These are phyloP conservation scores for Claviceps humidiphila DNA, from an alignment of 2,329 filamentous ascomycete species.

Conservation along the genomic window DNA sequence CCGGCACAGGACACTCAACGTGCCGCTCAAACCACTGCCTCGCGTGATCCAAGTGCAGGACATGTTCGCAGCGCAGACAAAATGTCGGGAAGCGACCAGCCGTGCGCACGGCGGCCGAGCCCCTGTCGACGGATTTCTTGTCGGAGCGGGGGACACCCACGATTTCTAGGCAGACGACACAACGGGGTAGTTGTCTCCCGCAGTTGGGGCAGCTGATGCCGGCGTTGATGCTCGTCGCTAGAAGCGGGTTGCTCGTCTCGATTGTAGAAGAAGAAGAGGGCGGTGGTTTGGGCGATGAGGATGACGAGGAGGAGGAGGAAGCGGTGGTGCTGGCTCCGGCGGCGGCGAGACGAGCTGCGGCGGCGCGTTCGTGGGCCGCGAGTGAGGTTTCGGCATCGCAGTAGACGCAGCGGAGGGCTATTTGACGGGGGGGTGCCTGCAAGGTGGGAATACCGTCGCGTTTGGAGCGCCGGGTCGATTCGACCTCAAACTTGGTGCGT, in stretches of 20 bases:
- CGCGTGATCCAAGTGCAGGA: slow-evolving; percentile 54
- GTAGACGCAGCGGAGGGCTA: slow-evolving; percentile 64
- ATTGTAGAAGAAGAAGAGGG: slow-evolving; percentile 11
- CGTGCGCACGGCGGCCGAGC: slow-evolving; percentile 28
- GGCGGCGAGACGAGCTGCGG: slow-evolving; percentile 4
- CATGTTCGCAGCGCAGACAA: slow-evolving; percentile 55
- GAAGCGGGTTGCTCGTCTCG: slow-evolving; percentile 40
- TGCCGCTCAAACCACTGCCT: slow-evolving; percentile 53
- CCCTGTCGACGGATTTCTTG: slow-evolving; percentile 33
- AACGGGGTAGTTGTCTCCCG: slow-evolving; percentile 52
- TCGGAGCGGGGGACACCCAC: slow-evolving; percentile 52
- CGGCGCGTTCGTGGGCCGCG: slow-evolving; percentile 22
- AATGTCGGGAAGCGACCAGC: slow-evolving; percentile 53
- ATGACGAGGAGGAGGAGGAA: neutral
- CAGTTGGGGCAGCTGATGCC: slow-evolving; percentile 55
- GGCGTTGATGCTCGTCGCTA: slow-evolving; percentile 41
- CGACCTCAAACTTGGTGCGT: slow-evolving; percentile 64
- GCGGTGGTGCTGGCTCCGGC: neutral
- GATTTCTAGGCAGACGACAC: slow-evolving; percentile 53
- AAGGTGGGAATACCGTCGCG: slow-evolving; percentile 49
- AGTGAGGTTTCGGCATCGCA: slow-evolving; percentile 51
- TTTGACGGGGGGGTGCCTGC: slow-evolving; percentile 52
- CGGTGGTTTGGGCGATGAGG: neutral
- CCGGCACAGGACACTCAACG: slow-evolving; percentile 53
- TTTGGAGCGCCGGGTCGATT: slow-evolving; percentile 57